Evolutionary conservation across 2,329 filamentous ascomycete species (phyloP).

Genomic region (Polytolypa hystricis): DNA sequence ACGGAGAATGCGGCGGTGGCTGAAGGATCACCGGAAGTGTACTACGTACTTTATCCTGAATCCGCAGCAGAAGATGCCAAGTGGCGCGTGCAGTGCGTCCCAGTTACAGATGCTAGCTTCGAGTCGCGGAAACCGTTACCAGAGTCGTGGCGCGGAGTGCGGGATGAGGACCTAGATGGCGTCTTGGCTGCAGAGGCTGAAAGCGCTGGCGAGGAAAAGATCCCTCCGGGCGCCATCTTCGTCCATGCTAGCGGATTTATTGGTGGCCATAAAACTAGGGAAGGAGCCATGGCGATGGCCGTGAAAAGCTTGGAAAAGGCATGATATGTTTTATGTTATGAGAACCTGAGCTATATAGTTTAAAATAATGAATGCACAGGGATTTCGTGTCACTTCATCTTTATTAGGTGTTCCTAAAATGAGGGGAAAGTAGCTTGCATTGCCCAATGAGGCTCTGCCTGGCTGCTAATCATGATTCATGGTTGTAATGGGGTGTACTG

Average conservation of each 20-base stretch:
- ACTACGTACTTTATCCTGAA: slow-evolving; percentile 90
- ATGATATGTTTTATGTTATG: not conserved
- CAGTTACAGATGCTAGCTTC: slow-evolving; percentile 73
- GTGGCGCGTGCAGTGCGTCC: slow-evolving; percentile 93
- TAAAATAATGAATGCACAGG: too few species aligned
- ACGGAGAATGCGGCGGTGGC: slow-evolving; percentile 31
- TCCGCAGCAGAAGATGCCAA: slow-evolving; percentile 62
- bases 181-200: slow-evolving; percentile 31
- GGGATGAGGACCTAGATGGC: slow-evolving; percentile 72
- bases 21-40: slow-evolving; percentile 43
- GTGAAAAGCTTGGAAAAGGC: slow-evolving; percentile 25
- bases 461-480: too few species aligned
- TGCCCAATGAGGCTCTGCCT: too few species aligned
- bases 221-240: slow-evolving; percentile 60
- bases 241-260: slow-evolving; percentile 94
- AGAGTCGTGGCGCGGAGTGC: slow-evolving; percentile 80
- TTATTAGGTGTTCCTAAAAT: too few species aligned
- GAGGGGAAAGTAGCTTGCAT: too few species aligned
- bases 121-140: slow-evolving; percentile 84
- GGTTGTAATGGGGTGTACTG: too few species aligned
- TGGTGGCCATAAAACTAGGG: slow-evolving; percentile 83
- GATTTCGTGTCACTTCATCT: too few species aligned
- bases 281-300: slow-evolving; percentile 80
- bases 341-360: too few species aligned
- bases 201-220: slow-evolving; percentile 25